These are phyloP conservation scores for Geranomyces michiganensis DNA, from an alignment of 192 early-diverging fungal genomes.

Conservation along the genomic window DNA sequence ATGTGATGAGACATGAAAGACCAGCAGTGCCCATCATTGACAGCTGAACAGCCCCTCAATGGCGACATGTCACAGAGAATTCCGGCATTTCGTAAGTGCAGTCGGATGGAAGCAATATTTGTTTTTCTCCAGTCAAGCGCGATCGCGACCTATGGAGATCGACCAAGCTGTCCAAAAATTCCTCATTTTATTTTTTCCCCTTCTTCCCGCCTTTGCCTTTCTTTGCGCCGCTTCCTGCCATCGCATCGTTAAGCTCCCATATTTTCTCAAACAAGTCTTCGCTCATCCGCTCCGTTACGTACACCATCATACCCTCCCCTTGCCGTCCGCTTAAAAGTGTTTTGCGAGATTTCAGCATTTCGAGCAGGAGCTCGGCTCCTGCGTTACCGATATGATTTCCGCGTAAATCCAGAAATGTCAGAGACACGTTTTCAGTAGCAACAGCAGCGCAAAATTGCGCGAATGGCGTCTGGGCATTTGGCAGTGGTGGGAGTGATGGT, in stretches of 20 bases:
- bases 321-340: conserved; percentile 26
- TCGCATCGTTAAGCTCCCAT: conserved; percentile 47
- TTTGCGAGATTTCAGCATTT: conserved; percentile 46
- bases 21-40: too few species aligned
- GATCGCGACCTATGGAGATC: too few species aligned
- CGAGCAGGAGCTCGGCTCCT: conserved; percentile 38
- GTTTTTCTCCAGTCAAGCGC: too few species aligned
- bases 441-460: conserved; percentile 33
- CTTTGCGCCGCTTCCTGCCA: conserved; percentile 40
- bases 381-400: conserved; percentile 42
- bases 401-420: conserved; percentile 39
- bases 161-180: too few species aligned
- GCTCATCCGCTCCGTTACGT: conserved; percentile 43
- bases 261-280: conserved; percentile 46
- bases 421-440: conserved; percentile 27
- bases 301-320: conserved; percentile 36
- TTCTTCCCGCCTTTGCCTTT: conserved; percentile 42
- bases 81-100: too few species aligned
- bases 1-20: too few species aligned
- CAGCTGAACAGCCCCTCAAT: too few species aligned
- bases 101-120: too few species aligned
- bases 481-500: conserved; percentile 4
- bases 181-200: conserved; percentile 3
- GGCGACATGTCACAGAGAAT: too few species aligned
- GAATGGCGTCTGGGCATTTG: conserved; percentile 15